Conservation (phyloP, 257 asterid species). For the Solanum etuberosum region DNA sequence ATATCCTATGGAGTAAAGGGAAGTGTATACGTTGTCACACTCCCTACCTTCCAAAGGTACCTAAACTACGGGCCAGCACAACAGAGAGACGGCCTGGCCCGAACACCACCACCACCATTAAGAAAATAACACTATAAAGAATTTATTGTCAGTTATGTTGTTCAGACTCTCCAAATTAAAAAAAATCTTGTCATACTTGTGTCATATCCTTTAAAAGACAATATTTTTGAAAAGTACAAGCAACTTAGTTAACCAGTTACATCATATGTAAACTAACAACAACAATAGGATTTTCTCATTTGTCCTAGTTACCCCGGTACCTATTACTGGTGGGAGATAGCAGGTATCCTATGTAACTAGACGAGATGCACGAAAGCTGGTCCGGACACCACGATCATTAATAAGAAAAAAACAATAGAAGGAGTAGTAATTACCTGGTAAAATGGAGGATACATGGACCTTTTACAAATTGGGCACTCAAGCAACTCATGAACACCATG, state of each 20-base stretch:
- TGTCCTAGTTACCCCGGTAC: too few relatives aligned
- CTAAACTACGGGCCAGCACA: neutral
- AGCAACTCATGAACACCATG: slow-evolving; percentile 65
- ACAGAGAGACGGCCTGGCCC: neutral
- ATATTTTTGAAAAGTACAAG: neutral
- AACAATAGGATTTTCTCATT: neutral
- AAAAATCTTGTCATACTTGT: neutral
- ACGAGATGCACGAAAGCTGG: neutral
- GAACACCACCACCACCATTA: neutral
- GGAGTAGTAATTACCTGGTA: slow-evolving; percentile 43
- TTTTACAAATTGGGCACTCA: slow-evolving; percentile 59
- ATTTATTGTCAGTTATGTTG: neutral
- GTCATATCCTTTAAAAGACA: neutral
- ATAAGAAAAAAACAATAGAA: neutral
- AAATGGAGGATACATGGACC: slow-evolving; percentile 70
- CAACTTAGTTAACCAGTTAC: neutral
- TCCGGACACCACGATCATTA: neutral
- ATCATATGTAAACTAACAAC: neutral
- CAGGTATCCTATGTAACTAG: neutral
- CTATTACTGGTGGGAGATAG: neutral
- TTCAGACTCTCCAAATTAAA: neutral
- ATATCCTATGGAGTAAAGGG: neutral
- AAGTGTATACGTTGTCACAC: neutral
- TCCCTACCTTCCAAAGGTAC: neutral
- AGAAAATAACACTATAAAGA: neutral